Conservation (phyloP, 352 stramenopile genomes). For the Pythium sukuiense region DNA sequence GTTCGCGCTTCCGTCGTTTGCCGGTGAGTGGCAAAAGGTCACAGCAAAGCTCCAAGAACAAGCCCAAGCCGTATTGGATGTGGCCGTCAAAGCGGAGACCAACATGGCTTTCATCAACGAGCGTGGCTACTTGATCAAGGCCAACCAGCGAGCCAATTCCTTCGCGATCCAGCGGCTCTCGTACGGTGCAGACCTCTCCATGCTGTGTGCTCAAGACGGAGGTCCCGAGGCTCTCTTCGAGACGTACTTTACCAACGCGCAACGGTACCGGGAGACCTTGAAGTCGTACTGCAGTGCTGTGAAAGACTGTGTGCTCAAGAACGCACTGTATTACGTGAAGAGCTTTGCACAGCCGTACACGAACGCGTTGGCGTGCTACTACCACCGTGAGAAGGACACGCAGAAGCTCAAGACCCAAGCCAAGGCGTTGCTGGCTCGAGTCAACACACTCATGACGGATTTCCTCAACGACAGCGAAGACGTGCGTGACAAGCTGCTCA, state of each 20-base stretch:
- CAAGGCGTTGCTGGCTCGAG: neutral
- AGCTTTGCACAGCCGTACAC: neutral
- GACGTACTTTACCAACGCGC: neutral
- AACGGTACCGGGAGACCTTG: neutral
- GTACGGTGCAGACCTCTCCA: neutral
- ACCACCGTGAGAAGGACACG: neutral
- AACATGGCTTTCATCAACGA: neutral
- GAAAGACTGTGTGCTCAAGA: neutral
- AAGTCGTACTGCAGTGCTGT: neutral
- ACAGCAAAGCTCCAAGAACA: neutral
- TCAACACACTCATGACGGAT: neutral
- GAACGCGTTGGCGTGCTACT: neutral
- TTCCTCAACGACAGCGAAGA: constrained; percentile 1
- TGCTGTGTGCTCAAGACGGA: neutral
- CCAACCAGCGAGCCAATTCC: neutral
- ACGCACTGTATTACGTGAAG: neutral
- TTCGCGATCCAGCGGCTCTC: neutral
- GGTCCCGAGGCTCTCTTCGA: neutral
- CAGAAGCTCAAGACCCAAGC: neutral
- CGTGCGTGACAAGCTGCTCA: neutral
- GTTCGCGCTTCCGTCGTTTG: constrained; percentile 1
- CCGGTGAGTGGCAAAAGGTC: neutral
- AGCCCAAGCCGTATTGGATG: neutral
- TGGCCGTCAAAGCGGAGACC: neutral
- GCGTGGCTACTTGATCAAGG: neutral